Conservation (phyloP, 2,329 filamentous ascomycete genomes). For the Dactylella cylindrospora region DNA sequence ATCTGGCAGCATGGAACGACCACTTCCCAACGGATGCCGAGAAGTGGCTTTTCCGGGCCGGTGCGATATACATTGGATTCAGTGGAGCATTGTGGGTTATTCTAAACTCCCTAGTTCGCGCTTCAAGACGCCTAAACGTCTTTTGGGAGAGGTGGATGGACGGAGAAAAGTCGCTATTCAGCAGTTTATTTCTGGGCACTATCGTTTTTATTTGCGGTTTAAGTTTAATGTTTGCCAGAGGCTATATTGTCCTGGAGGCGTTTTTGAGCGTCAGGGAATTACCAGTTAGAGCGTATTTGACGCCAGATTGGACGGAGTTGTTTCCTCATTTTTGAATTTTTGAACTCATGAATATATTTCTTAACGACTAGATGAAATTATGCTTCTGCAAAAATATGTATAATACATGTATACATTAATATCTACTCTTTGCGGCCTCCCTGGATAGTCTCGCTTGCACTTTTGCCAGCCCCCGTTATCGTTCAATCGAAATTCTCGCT, state of each 20-base stretch:
- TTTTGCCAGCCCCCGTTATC: too few species aligned
- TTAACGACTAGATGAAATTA: too few species aligned
- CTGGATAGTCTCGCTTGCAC: too few species aligned
- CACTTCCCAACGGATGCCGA: conserved; percentile 48
- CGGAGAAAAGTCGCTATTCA: conserved; percentile 13
- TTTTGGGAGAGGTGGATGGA: conserved; percentile 4
- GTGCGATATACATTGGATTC: conserved; percentile 11
- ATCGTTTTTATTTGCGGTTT: conserved; percentile 10
- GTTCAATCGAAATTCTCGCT: too few species aligned
- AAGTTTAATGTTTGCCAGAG: conserved; percentile 16
- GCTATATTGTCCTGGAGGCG: conserved; percentile 25
- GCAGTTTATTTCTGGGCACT: conserved; percentile 4
- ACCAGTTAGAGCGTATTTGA: conserved; percentile 31
- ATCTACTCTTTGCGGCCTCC: too few species aligned
- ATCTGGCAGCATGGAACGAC: conserved; percentile 49
- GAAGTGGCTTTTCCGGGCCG: conserved; percentile 46
- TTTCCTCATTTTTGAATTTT: conserved; percentile 42
- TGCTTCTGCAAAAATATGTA: too few species aligned
- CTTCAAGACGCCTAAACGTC: not conserved
- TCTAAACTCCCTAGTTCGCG: not conserved
- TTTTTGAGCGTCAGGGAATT: conserved; percentile 37
- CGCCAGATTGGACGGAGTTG: conserved; percentile 23
- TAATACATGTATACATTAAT: too few species aligned
- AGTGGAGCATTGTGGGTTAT: conserved; percentile 7
- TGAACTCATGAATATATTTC: too few species aligned